Evolutionary conservation across 2,329 filamentous ascomycete genomes (phyloP), one percentile per base, ranked within the genome.

Genomic region (Scolecobasidium constrictum): DNA sequence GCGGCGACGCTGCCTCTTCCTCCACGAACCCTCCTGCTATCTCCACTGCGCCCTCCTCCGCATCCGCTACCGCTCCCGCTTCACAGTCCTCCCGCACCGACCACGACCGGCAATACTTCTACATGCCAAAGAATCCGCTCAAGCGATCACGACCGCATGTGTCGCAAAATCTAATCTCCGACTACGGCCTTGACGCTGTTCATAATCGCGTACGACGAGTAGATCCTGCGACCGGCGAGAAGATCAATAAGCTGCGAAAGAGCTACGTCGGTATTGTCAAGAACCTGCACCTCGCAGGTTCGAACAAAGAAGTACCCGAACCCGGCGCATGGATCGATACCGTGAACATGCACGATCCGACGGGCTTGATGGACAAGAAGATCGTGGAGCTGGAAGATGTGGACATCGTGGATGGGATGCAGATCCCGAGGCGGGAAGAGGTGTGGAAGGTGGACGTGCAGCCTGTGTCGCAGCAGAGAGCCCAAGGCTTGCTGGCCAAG

Each of bases 161-260:
- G 40, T 67, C 69, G 47, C 63, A 77, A 53, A 72, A 81, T 60
- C 61, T 81, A 45, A 66, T 81, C 47, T 66, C 68, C 40, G 64
- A 78, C 44, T 81, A 78, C 60, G 66, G 68, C 43, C 60, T 81
- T 47, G 65, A 71, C 48, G 57, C 64, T 26, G 64, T 80, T 43
- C 72, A 75, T 47, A 66, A 67, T 50, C 75, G 69, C 42, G 75
- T 81, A 48, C 74, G 72, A 46, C 65, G 77, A 42, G 68, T 64
- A 39, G 74, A 81, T 55, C 73, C 75, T 13, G 57, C 66, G 16
- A 78, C 75, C n/a, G 76, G 76, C 47, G 75, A 78, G 54, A 81
- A 81, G 61, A 79, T 69, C 47, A 71, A 80, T 59, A 73, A 75
- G 54, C 63, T 81, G 34, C 66, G 77, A 31, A 73, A 73, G 51